Base-by-base conservation (phyloP, 768 basidiomycete species). In the Crassisporium funariophilum region DNA sequence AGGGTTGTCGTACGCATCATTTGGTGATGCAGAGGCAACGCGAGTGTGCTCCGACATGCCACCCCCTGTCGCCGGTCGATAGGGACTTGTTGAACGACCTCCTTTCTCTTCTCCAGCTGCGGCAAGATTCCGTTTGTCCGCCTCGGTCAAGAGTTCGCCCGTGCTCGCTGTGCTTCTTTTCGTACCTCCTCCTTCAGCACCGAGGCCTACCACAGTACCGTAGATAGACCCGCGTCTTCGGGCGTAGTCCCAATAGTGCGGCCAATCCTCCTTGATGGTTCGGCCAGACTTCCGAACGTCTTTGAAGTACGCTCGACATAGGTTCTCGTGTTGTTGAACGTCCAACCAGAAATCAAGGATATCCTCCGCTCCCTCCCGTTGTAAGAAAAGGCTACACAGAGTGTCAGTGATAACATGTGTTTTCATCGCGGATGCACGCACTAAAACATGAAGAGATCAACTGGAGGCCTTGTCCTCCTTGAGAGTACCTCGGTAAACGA, bases 391-490 rank as follows among this genome's bases (percentile, higher is more conserved):
- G 69, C 95, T 97, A 54, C 20, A 40, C 41, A 41, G 9, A 35
- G 29, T 37, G 8, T 38, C 24, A 44, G 34, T 20, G 24, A 25
- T 12, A 29, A 20, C 23, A 25, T 17, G 9, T 20, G 31, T 6
- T 25, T 24, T 13, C 35, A 19, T 15, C 27, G 47, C 49, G 57
- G 49, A 44, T 19, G 35, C 12, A 88, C 90, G 69, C 62, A 97
- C 94, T 95, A 95, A 75, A 97, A 95, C 88, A 95, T 95, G 77
- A 97, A 99, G 44, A 99, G 77, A 74, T 99, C 97, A 23, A 99
- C 92, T 15, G 97, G 97, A 0, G 97, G 92, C 50, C 90, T 73
- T 24, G 95, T 97, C 62, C 88, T 79, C 57, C 95, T 78, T 15
- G 89, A 89, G 21, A 98, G 78, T 38, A 98, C 94, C 73, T 98